Base-by-base conservation (phyloP, 805 yeast genomes). In the Nematodospora valgi region DNA sequence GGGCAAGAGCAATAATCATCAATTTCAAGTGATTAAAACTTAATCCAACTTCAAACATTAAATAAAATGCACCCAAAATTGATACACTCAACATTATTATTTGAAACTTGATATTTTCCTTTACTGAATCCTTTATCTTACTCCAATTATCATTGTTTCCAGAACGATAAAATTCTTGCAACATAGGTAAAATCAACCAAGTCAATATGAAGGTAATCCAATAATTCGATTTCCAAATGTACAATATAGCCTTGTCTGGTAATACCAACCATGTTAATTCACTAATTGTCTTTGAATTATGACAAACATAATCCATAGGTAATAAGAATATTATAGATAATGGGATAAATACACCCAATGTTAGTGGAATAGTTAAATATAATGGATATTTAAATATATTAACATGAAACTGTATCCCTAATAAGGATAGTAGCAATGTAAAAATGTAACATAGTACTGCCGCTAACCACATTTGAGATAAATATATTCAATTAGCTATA, bases 151-250 rank as follows among this genome's bases (percentile, higher is more conserved):
- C 72, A 48, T 68, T 74, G 51, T 80, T 72, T 7, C 95, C 94
- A 2, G 86, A 79, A 32, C 77, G 74, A 46, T 77, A 80, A 63
- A 74, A 86, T 46, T 80, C 81, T 53, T 86, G 93, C 17, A 83
- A 62, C 22, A 81, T 59, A 0, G 95, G 95, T 32, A 86, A 56
- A 1, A 84, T 43, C 5, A 76, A 59, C 95, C 95, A 86, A 27
- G 94, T 86, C 36, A 86, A 59, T n/a, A 69, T 50, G 48, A 86
- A 86, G 0, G 94, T 83, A 7, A 75, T 59, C 95, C 95, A 86
- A 56, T 86, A 86, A 35, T 82, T 78, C 30, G 76, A 49, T 47
- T 82, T 72, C 95, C 95, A 86, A 25, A 82, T 50, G 4, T 66
- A 51, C n/a, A 78, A 59, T 4, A 82, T 67, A 7, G 68, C 65